phyloP scores from a whole-genome alignment of 2,329 filamentous ascomycete genomes.

The Thielaviopsis euricoi region DNA sequence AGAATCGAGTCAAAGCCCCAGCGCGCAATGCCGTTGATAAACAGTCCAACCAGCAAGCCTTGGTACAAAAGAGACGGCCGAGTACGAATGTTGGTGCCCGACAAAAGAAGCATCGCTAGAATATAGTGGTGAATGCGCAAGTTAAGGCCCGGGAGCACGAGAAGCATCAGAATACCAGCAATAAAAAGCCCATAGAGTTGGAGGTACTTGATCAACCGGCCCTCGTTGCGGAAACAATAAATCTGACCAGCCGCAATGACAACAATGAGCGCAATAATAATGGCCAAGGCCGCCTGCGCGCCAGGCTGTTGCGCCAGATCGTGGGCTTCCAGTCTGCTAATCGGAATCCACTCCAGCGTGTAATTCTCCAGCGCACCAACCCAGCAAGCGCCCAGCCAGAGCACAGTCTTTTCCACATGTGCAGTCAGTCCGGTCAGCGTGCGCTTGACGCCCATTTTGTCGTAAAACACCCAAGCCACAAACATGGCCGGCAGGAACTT shows the following conservation, averaged over 20 bases:
- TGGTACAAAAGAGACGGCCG: slow-evolving; percentile 74
- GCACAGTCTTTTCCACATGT: slow-evolving; percentile 74
- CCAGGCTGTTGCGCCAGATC: slow-evolving; percentile 83
- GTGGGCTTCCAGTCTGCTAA: slow-evolving; percentile 77
- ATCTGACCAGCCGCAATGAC: slow-evolving; percentile 58
- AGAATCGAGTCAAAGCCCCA: slow-evolving; percentile 89
- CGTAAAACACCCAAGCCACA: slow-evolving; percentile 73
- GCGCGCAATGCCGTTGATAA: slow-evolving; percentile 82
- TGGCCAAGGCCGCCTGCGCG: slow-evolving; percentile 63
- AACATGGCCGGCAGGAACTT: slow-evolving; percentile 80
- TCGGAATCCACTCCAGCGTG: slow-evolving; percentile 86
- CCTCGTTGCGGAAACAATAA: slow-evolving; percentile 75
- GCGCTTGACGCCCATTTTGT: slow-evolving; percentile 60
- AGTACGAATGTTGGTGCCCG: slow-evolving; percentile 78
- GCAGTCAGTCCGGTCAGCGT: slow-evolving; percentile 57
- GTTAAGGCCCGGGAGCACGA: slow-evolving; percentile 59
- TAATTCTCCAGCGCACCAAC: slow-evolving; percentile 87
- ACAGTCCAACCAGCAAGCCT: slow-evolving; percentile 75
- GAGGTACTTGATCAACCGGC: slow-evolving; percentile 60
- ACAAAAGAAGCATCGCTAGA: slow-evolving; percentile 68
- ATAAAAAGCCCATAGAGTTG: slow-evolving; percentile 59
- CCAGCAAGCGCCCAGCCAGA: slow-evolving; percentile 86
- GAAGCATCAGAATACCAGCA: slow-evolving; percentile 47
- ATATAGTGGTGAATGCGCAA: slow-evolving; percentile 94
- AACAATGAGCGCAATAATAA: slow-evolving; percentile 57